Evolutionary conservation across 257 asterid genomes (phyloP), one percentile per base, ranked within the genome.

Genomic region (Solanum chmielewskii): DNA sequence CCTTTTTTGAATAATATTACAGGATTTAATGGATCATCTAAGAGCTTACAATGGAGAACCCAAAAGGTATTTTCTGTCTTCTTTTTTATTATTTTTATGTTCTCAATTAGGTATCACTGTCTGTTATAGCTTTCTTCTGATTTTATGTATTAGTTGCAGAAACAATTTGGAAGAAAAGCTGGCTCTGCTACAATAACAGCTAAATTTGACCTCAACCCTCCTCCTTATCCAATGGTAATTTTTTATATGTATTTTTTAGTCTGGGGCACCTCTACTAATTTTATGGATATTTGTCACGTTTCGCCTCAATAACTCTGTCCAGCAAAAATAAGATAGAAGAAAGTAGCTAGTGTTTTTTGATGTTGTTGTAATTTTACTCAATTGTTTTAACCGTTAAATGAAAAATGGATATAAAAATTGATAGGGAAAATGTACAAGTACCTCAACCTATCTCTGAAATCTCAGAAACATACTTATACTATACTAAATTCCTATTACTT

Each of bases 211-310:
- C 94, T 92, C 73, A 93, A 90, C 88, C 92, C 97, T 81, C 99
- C 99, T 29, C 98, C 99, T 5, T 97, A 94, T 88, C 69, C 95
- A 20, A 90, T 91, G 88, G 99, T 97, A 91, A 18, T 1, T 42
- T 52, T 52, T 52, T 16, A 2, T 52, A 6, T 52, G 62, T 49
- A 49, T 52, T 52, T 52, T 52, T 6, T 0, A 52, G n/a, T 18
- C 2, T 6, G n/a, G 2, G 0, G 0, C 3, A 6, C 4, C 23
- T 49, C 0, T 2, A 2, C 23, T 52, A 16, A 52, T 52, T 16
- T 16, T 16, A 16, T 0, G 10, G 9, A 49, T 15, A 49, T 1
- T 0, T 49, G 1, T 0, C 9, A 6, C 9, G 23, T 49, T 0
- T 8, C 9, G 18, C 23, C 3, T 21, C 10, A 52, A 1, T 52